phyloP scores from a whole-genome alignment of 129 eudicot genomes.

The Pseudognaphalium luteoalbum region DNA sequence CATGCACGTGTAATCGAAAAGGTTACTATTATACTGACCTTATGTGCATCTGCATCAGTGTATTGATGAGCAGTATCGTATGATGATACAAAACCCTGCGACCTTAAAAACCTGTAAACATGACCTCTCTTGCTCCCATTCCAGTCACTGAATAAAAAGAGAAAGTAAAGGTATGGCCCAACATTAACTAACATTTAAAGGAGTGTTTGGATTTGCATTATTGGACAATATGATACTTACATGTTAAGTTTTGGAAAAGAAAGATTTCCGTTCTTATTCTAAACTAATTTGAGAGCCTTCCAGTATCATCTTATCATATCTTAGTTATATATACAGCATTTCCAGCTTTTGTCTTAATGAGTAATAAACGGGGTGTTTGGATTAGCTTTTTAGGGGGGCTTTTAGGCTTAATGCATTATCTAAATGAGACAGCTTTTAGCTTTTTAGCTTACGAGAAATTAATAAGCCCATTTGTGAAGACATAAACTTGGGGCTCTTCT shows the following conservation, averaged over 20 bases:
- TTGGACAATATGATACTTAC: not conserved
- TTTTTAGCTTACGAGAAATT: too few species aligned
- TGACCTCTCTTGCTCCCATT: conserved; percentile 97
- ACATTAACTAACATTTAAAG: not conserved
- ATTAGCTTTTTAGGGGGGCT: too few species aligned
- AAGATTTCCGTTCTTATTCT: too few species aligned
- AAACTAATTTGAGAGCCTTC: too few species aligned
- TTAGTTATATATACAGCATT: too few species aligned
- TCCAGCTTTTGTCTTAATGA: too few species aligned
- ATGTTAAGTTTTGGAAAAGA: not conserved
- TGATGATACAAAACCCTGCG: conserved; percentile 96
- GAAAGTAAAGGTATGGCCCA: not conserved
- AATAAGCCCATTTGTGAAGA: too few species aligned
- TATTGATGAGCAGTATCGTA: conserved; percentile 97
- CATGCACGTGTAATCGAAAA: not conserved
- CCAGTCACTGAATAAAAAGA: conserved; percentile 67
- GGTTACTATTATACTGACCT: conserved; percentile 42
- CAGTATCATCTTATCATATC: too few species aligned
- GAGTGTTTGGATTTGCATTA: not conserved
- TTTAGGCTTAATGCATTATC: too few species aligned
- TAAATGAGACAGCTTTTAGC: too few species aligned
- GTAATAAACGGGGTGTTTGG: too few species aligned
- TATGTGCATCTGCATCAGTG: conserved; percentile 92
- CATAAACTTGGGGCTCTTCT: too few species aligned
- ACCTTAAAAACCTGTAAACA: conserved; percentile 82